phyloP scores from a whole-genome alignment of 495 filamentous ascomycete species.

The Hyaloscypha bicolor region DNA sequence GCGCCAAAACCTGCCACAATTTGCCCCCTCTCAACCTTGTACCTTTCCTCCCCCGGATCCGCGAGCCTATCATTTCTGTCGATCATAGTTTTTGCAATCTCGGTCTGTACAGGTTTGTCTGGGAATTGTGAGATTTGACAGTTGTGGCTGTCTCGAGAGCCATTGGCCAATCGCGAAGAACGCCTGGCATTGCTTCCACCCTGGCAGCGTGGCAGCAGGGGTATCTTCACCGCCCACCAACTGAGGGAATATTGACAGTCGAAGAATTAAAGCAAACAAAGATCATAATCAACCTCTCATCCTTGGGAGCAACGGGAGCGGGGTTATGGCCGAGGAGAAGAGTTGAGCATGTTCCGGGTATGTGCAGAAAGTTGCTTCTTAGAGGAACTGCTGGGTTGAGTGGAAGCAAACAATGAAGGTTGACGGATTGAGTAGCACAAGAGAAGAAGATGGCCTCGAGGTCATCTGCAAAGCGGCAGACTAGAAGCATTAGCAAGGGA shows the following conservation, averaged over 20 bases:
- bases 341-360: neutral
- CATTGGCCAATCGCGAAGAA: neutral
- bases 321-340: neutral
- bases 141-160: neutral
- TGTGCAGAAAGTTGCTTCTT: neutral
- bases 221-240: too few relatives aligned
- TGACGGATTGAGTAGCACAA: neutral
- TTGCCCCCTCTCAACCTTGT: neutral
- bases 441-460: neutral
- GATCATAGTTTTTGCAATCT: neutral
- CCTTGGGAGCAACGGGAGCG: neutral
- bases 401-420: neutral
- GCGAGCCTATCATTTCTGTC: neutral
- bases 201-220: too few relatives aligned
- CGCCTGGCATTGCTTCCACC: neutral
- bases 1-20: neutral
- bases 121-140: neutral
- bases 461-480: too few relatives aligned
- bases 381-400: neutral
- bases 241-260: neutral
- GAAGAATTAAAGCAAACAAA: neutral
- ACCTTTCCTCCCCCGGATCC: neutral
- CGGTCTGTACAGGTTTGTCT: neutral
- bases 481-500: neutral
- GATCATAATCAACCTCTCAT: neutral